phyloP scores from a whole-genome alignment of 2,329 filamentous ascomycete species.

The Metarhizium robertsii region DNA sequence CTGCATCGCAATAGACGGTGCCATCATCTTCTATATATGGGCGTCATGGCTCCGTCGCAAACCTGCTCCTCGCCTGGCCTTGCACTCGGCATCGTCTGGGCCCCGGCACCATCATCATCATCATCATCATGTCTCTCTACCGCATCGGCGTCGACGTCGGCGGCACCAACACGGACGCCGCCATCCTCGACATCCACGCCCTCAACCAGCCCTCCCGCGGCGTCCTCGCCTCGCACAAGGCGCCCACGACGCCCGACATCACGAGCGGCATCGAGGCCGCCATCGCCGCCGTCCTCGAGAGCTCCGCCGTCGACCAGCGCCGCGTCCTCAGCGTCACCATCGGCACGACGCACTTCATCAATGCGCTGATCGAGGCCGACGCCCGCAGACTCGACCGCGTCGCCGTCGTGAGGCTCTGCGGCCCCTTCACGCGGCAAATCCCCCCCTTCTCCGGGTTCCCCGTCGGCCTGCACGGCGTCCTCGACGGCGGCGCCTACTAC shows the following conservation, averaged over 20 bases:
- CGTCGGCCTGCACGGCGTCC: conserved; percentile 25
- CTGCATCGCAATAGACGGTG: no score
- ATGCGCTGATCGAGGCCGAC: conserved; percentile 38
- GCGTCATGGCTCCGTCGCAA: no score
- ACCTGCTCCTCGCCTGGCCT: no score
- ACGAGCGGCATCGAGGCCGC: conserved; percentile 37
- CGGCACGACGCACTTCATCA: conserved; percentile 41
- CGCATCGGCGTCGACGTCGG: conserved; percentile 35
- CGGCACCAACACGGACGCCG: conserved; percentile 34
- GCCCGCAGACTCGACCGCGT: conserved; percentile 31
- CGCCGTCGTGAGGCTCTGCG: conserved; percentile 36
- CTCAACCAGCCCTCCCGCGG: conserved; percentile 25
- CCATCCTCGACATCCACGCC: conserved; percentile 32
- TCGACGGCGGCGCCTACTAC: conserved; percentile 31
- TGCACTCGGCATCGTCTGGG: no score
- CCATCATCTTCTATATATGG: no score
- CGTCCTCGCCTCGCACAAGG: conserved; percentile 37
- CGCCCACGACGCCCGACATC: conserved; percentile 39
- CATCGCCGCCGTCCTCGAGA: conserved; percentile 31
- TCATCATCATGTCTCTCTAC: conserved; percentile 24
- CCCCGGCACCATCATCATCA: no score
- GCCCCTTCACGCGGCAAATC: conserved; percentile 32
- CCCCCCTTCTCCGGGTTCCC: conserved; percentile 39
- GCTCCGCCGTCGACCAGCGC: conserved; percentile 25
- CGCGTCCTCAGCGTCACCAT: conserved; percentile 38